phyloP scores from a whole-genome alignment of 106 monocot species.

The Dendrobium catenatum region DNA sequence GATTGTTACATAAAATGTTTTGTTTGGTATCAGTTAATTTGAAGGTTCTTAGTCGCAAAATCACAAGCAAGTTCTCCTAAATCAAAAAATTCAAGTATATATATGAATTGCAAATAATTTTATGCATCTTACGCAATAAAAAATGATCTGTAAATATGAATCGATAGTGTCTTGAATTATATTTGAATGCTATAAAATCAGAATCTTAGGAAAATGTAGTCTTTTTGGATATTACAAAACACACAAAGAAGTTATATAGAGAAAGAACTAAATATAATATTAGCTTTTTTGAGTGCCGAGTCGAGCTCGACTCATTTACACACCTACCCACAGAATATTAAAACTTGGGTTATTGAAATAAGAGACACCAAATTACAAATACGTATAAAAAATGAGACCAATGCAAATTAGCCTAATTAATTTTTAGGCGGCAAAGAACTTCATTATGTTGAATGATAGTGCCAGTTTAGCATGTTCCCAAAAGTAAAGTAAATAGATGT shows the following conservation, averaged over 20 bases:
- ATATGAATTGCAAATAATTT: not conserved
- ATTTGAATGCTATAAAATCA: not conserved
- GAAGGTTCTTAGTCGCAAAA: too few species aligned
- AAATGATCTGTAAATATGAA: not conserved
- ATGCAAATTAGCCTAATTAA: not conserved
- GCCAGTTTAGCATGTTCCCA: not conserved
- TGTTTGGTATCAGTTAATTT: too few species aligned
- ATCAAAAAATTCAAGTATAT: too few species aligned
- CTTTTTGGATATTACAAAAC: not conserved
- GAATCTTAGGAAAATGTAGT: not conserved
- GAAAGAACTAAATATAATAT: not conserved
- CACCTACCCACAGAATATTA: too few species aligned
- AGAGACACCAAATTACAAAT: not conserved
- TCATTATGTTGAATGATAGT: not conserved
- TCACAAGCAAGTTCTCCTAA: too few species aligned
- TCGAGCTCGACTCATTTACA: too few species aligned
- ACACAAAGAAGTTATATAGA: not conserved
- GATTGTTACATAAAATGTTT: too few species aligned
- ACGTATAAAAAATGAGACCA: not conserved
- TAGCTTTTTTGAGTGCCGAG: too few species aligned
- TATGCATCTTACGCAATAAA: not conserved
- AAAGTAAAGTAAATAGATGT: not conserved
- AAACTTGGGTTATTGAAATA: not conserved
- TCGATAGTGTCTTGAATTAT: not conserved
- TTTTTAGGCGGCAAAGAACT: not conserved